Evolutionary conservation across 441 rosid genomes (phyloP), one percentile per base, ranked within the genome.

Genomic region (Croton laevigatus): DNA sequence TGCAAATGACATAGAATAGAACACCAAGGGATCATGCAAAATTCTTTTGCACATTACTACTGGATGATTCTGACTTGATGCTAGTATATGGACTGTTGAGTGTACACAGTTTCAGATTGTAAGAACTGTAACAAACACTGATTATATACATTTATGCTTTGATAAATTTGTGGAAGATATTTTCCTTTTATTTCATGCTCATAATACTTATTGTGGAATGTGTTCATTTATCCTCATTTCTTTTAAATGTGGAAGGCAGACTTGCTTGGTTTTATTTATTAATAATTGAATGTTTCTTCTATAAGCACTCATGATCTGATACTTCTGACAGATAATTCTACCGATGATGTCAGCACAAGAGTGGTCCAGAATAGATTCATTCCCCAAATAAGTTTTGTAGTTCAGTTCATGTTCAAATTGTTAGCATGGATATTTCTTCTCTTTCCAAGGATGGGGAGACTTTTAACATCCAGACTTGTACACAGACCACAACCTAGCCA

Each of bases 351-450:
- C 61, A 65, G 72, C 59, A 74, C 75, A 63, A 76, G 80, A 76
- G 70, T 80, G 65, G 62, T 71, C 38, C 69, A 71, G 52, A 83
- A 78, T 79, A 80, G 76, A 38, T 75, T 82, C 74, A 68, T 86
- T 68, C 78, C 79, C 63, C 81, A 54, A 57, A 72, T 73, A 44
- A 81, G 77, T 66, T 70, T 69, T 61, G 58, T 79, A 65, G 78
- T 81, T 74, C 69, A 44, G 70, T 81, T 86, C 59, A 48, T 83
- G 63, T 45, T 85, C 67, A 89, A 88, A 76, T 73, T 92, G 59
- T 73, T 89, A 27, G 86, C 84, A 32, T 79, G 79, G 82, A 32
- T 87, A 46, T 81, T 73, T 84, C 76, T 88, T 68, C 71, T 87
- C 57, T 73, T 82, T 54, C 84, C 78, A 62, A 42, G 83, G 75